A percentile compares a stretch with the other conserved stretches of the same genome.
These are phyloP conservation scores for Nakazawaea ernobii DNA, from an alignment of 805 yeast species.

Conservation along the genomic window DNA sequence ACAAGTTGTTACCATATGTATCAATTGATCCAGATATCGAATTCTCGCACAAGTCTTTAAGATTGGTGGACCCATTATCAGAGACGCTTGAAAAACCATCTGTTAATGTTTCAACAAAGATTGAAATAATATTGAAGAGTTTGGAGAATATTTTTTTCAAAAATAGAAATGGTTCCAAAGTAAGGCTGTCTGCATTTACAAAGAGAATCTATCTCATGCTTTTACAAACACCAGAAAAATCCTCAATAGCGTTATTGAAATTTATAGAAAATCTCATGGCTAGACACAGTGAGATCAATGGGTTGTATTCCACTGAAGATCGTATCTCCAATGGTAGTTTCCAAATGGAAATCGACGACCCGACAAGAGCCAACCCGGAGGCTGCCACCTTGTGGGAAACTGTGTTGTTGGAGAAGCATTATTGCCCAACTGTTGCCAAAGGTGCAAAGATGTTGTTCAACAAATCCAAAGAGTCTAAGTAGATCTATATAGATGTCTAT, in stretches of 20 bases:
- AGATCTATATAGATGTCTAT: background rate
- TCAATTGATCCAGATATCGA: constrained; percentile 81
- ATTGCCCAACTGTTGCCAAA: constrained; percentile 73
- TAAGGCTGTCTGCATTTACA: constrained; percentile 73
- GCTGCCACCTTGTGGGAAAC: constrained; percentile 92
- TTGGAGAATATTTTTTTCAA: constrained; percentile 79
- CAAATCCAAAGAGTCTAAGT: constrained; percentile 20
- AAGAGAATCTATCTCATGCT: constrained; percentile 67
- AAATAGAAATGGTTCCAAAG: constrained; percentile 58
- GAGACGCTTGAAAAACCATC: constrained; percentile 49
- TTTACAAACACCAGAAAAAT: constrained; percentile 82
- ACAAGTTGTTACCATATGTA: constrained; percentile 59
- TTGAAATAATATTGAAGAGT: constrained; percentile 73
- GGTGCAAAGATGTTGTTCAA: constrained; percentile 44
- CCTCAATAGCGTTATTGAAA: constrained; percentile 70
- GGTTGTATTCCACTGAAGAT: constrained; percentile 84
- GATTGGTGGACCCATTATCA: constrained; percentile 73
- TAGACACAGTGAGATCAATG: constrained; percentile 64
- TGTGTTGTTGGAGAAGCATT: constrained; percentile 72
- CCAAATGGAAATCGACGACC: constrained; percentile 55
- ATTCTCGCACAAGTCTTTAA: constrained; percentile 72
- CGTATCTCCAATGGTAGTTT: constrained; percentile 77
- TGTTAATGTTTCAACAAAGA: constrained; percentile 83
- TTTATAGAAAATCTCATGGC: constrained; percentile 72
- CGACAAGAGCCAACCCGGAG: constrained; percentile 76